Base-by-base conservation (phyloP, 345 rosid genomes). In the Ricinus communis region DNA sequence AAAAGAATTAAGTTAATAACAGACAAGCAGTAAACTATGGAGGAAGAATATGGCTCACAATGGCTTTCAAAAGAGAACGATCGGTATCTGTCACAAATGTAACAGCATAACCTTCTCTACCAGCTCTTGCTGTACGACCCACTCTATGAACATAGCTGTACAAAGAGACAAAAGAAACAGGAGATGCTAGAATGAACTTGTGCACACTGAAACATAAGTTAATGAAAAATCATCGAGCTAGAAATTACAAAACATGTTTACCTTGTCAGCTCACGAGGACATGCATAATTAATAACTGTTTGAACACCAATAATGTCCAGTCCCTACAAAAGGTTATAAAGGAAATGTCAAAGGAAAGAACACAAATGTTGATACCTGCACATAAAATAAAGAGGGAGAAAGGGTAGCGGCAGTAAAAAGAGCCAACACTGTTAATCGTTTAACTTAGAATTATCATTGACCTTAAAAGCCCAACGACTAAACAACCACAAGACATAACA, bases 91-190 rank as follows among this genome's bases (percentile, higher is more conserved):
- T 88, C 74, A 92, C 78, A 74, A 95, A 89, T 28, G 98, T 95
- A 68, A 95, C 99, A 53, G 99, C 99, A 79, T 86, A 95, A 70
- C 99, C 98, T 82, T 90, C 88, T 83, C 96, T 88, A 12, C 99
- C 99, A 74, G 99, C 99, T 88, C 99, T 87, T 64, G 99, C 99
- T 58, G 97, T 92, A 64, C 97, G 90, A 69, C 99, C 99, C 18
- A 95, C 99, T 77, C 97, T 87, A 78, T 95, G 99, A 79, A 90
- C 88, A 71, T 95, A 92, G 74, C 99, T 95, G 88, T 70, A 70
- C 25, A 73, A 40, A 68, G n/a, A 54, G 57, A 67, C 76, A 38
- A 74, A 51, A 65, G 53, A 30, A 1, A 65, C 0, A 49, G 31
- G 30, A 69, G 33, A 43, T 69, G n/a, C 15, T 33, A 47, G 51